These are phyloP conservation scores for Excoecaria agallocha DNA, from an alignment of 345 rosid species.

Conservation along the genomic window DNA sequence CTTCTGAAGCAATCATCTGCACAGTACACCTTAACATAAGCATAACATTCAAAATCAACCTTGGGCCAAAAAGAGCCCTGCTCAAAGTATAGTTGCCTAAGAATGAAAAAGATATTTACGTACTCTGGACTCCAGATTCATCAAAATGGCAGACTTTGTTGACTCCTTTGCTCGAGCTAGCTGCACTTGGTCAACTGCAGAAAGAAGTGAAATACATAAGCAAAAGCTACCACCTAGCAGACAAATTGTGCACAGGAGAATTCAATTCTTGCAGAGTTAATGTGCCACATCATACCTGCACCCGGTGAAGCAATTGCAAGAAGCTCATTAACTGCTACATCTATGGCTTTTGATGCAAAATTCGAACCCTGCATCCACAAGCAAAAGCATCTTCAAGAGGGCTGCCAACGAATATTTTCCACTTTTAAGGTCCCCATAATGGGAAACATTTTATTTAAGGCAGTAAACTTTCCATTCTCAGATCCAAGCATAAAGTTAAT, in stretches of 20 bases:
- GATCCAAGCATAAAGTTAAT: neutral
- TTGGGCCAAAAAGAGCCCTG: neutral
- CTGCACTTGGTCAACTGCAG: conserved; percentile 26
- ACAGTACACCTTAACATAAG: neutral
- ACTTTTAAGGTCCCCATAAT: neutral
- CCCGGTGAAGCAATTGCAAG: conserved; percentile 18
- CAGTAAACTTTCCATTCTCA: neutral
- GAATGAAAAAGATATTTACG: neutral
- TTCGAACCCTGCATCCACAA: conserved; percentile 18
- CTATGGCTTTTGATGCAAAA: conserved; percentile 21
- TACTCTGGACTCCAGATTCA: conserved; percentile 29
- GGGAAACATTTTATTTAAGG: neutral
- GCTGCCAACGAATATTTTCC: neutral
- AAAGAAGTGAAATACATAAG: neutral
- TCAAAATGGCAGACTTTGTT: conserved; percentile 18
- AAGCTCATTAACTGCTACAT: conserved; percentile 17
- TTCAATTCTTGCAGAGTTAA: neutral
- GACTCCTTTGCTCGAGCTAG: conserved; percentile 22
- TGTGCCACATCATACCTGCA: conserved; percentile 12
- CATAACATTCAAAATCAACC: conserved; percentile 1
- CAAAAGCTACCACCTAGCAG: neutral
- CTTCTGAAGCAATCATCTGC: conserved; percentile 70
- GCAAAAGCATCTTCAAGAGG: neutral
- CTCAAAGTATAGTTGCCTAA: neutral
- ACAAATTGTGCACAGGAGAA: neutral